A percentile compares a stretch with the other conserved stretches of the same genome.
Conservation (phyloP, 768 basidiomycete genomes). For the Termitomyces sp. region DNA sequence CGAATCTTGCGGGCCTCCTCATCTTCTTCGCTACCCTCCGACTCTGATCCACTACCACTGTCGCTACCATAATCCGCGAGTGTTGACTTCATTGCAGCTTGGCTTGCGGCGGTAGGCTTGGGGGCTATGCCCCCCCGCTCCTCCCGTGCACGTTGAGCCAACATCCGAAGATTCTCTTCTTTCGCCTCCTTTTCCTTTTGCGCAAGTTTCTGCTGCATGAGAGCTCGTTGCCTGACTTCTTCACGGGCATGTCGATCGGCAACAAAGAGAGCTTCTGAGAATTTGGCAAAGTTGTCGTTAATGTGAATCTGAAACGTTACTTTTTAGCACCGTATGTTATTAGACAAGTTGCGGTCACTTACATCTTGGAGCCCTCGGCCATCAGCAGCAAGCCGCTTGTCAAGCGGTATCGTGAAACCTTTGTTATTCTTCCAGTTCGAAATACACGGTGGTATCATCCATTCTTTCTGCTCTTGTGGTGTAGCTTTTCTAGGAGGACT, state of each 20-base stretch:
- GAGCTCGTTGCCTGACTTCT: slow-evolving; percentile 91
- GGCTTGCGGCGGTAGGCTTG: slow-evolving; percentile 63
- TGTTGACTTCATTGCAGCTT: slow-evolving; percentile 69
- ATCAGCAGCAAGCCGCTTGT: slow-evolving; percentile 96
- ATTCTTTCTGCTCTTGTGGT: slow-evolving; percentile 97
- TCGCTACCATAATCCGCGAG: slow-evolving; percentile 88
- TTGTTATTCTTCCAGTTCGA: slow-evolving; percentile 99
- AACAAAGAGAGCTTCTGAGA: slow-evolving; percentile 93
- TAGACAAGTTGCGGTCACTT: slow-evolving; percentile 26
- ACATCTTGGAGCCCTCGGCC: slow-evolving; percentile 98
- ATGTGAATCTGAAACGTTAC: slow-evolving; percentile 75
- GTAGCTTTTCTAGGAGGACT: slow-evolving; percentile 96
- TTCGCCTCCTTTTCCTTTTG: slow-evolving; percentile 97
- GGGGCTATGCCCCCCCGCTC: slow-evolving; percentile 81
- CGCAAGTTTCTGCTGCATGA: slow-evolving; percentile 99
- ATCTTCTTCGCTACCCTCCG: slow-evolving; percentile 63
- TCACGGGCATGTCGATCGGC: slow-evolving; percentile 97
- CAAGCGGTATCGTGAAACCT: slow-evolving; percentile 97
- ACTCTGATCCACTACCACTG: slow-evolving; percentile 57
- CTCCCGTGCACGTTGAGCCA: slow-evolving; percentile 94
- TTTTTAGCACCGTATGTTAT: not conserved
- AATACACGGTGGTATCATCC: slow-evolving; percentile 99
- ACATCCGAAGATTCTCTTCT: slow-evolving; percentile 90
- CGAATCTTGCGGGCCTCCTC: slow-evolving; percentile 84
- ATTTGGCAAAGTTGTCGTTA: slow-evolving; percentile 99